These are phyloP conservation scores for Flaveria floridana DNA, from an alignment of 140 eudicot species.

Conservation along the genomic window DNA sequence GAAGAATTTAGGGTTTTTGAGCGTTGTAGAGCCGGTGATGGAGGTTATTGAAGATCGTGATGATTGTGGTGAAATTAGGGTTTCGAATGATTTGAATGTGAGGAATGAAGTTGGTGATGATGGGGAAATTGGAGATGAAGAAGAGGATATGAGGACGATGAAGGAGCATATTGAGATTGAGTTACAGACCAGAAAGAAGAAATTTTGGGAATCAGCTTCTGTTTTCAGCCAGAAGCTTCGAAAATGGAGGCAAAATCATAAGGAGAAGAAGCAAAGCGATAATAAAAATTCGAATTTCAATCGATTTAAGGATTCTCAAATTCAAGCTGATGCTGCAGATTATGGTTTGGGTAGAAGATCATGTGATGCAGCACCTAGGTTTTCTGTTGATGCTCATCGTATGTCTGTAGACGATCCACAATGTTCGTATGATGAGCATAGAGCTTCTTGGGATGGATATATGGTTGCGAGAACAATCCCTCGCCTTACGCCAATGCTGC, in stretches of 20 bases:
- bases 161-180: constrained; percentile 83
- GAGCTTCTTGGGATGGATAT: constrained; percentile 98
- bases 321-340: constrained; percentile 45
- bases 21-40: constrained; percentile 28
- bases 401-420: constrained; percentile 43
- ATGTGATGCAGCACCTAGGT: constrained; percentile 65
- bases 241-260: constrained; percentile 63
- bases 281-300: background rate
- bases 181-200: constrained; percentile 42
- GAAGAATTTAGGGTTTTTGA: constrained; percentile 54
- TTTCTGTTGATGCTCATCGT: constrained; percentile 62
- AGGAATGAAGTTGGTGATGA: constrained; percentile 22
- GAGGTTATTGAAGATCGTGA: constrained; percentile 27
- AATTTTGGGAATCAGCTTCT: constrained; percentile 56
- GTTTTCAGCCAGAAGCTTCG: constrained; percentile 55
- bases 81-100: constrained; percentile 23
- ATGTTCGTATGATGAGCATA: constrained; percentile 59
- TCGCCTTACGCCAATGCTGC: constrained; percentile 65
- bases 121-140: constrained; percentile 36
- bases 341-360: constrained; percentile 67
- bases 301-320: constrained; percentile 28
- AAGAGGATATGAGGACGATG: constrained; percentile 59
- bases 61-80: constrained; percentile 33
- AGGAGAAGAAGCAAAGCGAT: constrained; percentile 28
- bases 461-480: constrained; percentile 76